A percentile compares a stretch with the other conserved stretches of the same genome.
Conservation (phyloP, 495 filamentous ascomycete species). For the Trichodelitschia bisporula region DNA sequence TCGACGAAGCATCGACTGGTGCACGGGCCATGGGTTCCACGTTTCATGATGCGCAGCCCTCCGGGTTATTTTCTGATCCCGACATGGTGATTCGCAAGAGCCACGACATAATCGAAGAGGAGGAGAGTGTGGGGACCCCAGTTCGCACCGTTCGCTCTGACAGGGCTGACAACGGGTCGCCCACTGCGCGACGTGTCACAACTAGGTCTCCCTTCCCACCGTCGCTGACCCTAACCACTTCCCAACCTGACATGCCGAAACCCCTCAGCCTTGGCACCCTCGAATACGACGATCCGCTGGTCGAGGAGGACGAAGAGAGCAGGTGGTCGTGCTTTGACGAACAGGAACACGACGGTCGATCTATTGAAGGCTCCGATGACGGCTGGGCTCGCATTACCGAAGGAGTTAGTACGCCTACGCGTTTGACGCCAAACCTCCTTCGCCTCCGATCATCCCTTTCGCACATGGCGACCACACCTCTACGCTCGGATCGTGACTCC, state of each 20-base stretch:
- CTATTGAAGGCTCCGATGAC: too few relatives aligned
- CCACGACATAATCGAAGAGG: conserved; percentile 38
- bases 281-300: conserved; percentile 6
- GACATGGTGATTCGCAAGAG: conserved; percentile 9
- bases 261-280: conserved; percentile 8
- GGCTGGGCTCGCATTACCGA: too few relatives aligned
- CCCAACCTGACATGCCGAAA: conserved; percentile 9
- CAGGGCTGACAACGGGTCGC: conserved; percentile 5
- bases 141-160: conserved; percentile 13
- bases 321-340: conserved; percentile 13
- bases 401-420: too few relatives aligned
- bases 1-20: too few relatives aligned
- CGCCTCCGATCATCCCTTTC: too few relatives aligned
- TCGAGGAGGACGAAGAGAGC: conserved; percentile 8
- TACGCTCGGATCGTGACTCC: background rate
- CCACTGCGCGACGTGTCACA: conserved; percentile 3
- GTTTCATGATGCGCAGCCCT: too few relatives aligned
- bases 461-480: too few relatives aligned
- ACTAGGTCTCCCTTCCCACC: conserved; percentile 5
- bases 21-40: too few relatives aligned
- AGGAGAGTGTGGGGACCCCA: conserved; percentile 33
- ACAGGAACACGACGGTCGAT: conserved; percentile 9
- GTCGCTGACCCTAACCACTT: conserved; percentile 6
- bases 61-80: too few relatives aligned
- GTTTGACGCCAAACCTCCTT: too few relatives aligned